Evolutionary conservation across 2,329 filamentous ascomycete species (phyloP).

Genomic region (Penicillium sp.): DNA sequence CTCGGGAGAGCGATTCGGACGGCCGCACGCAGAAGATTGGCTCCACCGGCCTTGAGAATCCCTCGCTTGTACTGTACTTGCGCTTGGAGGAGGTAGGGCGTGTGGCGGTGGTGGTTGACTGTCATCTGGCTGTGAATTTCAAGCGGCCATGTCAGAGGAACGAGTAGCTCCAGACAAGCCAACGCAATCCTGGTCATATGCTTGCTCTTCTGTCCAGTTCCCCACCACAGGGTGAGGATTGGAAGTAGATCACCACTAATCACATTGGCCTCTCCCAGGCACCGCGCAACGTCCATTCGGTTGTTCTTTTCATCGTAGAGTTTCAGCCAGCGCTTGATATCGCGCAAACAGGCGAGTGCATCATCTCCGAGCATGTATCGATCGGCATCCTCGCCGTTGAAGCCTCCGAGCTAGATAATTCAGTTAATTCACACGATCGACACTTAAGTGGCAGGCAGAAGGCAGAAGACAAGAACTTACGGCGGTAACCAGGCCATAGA

Average conservation of each 20-base stretch:
- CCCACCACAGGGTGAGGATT: constrained; percentile 81
- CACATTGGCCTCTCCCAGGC: constrained; percentile 88
- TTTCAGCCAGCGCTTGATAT: constrained; percentile 93
- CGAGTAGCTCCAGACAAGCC: constrained; percentile 85
- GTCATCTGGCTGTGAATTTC: constrained; percentile 82
- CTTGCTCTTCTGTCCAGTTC: constrained; percentile 70
- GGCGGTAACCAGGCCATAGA: constrained; percentile 90
- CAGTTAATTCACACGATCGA: constrained; percentile 17
- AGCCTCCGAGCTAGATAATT: constrained; percentile 72
- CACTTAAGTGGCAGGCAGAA: neutral
- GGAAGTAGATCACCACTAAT: constrained; percentile 86
- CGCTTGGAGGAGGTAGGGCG: constrained; percentile 83
- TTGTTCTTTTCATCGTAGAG: constrained; percentile 93
- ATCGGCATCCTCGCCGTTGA: constrained; percentile 75
- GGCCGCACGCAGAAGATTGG: constrained; percentile 75
- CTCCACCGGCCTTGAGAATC: constrained; percentile 79
- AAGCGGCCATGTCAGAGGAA: constrained; percentile 91
- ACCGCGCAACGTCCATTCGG: constrained; percentile 91
- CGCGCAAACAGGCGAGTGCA: constrained; percentile 84
- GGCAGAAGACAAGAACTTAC: constrained; percentile 55
- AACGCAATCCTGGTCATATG: constrained; percentile 78
- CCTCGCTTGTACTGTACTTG: constrained; percentile 89
- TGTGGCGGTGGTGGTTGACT: constrained; percentile 87
- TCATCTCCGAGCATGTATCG: constrained; percentile 90
- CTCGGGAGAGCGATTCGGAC: constrained; percentile 81